phyloP scores from a whole-genome alignment of 306 rosid species.

The Cicer arietinum region DNA sequence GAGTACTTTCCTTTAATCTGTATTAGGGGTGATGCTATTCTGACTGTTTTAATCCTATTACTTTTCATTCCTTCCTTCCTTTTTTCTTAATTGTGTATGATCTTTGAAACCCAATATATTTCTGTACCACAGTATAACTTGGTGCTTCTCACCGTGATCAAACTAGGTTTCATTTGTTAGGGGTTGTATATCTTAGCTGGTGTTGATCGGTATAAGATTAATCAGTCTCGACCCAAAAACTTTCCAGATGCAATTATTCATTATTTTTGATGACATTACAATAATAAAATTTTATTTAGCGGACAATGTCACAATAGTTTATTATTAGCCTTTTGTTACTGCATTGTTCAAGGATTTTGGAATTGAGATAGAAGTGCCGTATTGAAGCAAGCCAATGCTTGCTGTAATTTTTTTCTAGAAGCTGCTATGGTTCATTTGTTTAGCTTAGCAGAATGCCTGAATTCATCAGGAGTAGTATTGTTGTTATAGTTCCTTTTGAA shows the following conservation, averaged over 20 bases:
- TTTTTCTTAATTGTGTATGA: not conserved
- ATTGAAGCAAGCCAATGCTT: constrained; percentile 24
- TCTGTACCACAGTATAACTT: not conserved
- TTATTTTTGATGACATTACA: not conserved
- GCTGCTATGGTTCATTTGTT: not conserved
- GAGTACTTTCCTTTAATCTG: not conserved
- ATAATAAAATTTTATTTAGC: not conserved
- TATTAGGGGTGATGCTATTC: not conserved
- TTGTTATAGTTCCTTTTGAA: not conserved
- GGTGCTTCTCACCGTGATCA: not conserved
- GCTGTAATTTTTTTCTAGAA: not conserved
- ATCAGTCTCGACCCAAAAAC: not conserved
- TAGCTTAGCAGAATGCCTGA: not conserved
- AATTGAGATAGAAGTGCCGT: not conserved
- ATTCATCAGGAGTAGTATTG: constrained; percentile 3
- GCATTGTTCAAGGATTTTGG: constrained; percentile 15
- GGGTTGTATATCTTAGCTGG: too few species aligned
- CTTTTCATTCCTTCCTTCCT: not conserved
- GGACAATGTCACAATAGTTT: not conserved
- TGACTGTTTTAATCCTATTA: not conserved
- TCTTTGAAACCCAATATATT: not conserved
- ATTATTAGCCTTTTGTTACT: constrained; percentile 5
- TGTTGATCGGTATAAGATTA: too few species aligned
- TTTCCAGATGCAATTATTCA: not conserved
- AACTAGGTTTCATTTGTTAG: too few species aligned